A percentile compares a stretch with the other conserved stretches of the same genome.
Conservation (phyloP, 2,329 filamentous ascomycete species). For the Fusarium fujikuroi region DNA sequence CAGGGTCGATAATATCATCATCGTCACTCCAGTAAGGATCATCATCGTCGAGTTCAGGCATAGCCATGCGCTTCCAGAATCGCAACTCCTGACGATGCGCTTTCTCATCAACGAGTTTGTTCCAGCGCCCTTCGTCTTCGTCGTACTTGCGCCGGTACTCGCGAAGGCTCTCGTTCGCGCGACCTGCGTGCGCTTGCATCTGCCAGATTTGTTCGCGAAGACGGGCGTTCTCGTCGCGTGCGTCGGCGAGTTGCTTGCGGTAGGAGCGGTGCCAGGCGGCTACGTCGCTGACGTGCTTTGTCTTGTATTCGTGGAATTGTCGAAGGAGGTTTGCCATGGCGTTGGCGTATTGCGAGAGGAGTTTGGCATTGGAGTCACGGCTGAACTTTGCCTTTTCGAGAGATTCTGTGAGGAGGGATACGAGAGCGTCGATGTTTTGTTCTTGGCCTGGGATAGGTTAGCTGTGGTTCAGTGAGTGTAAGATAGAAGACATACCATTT, state of each 20-base stretch:
- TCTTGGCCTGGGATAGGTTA: slow-evolving; percentile 59
- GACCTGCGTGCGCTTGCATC: slow-evolving; percentile 69
- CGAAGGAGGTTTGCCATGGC: slow-evolving; percentile 68
- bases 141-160: slow-evolving; percentile 67
- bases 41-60: slow-evolving; percentile 69
- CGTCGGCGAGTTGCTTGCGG: slow-evolving; percentile 71
- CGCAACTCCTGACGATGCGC: slow-evolving; percentile 68
- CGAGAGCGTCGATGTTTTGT: slow-evolving; percentile 68
- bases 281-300: slow-evolving; percentile 69
- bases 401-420: slow-evolving; percentile 69
- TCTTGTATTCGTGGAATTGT: slow-evolving; percentile 74
- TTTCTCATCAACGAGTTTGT: slow-evolving; percentile 63
- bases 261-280: slow-evolving; percentile 74
- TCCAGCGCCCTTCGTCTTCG: slow-evolving; percentile 65
- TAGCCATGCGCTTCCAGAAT: slow-evolving; percentile 74
- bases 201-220: slow-evolving; percentile 74
- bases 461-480: background rate
- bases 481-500: slow-evolving; percentile 56
- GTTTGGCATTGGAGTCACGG: slow-evolving; percentile 68
- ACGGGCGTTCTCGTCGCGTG: slow-evolving; percentile 70
- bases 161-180: slow-evolving; percentile 67
- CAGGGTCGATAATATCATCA: slow-evolving; percentile 70
- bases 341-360: slow-evolving; percentile 68
- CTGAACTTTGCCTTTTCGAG: slow-evolving; percentile 70
- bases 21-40: slow-evolving; percentile 73